phyloP scores from a whole-genome alignment of 2,329 filamentous ascomycete genomes.

The Epichloe brachyelytri region DNA sequence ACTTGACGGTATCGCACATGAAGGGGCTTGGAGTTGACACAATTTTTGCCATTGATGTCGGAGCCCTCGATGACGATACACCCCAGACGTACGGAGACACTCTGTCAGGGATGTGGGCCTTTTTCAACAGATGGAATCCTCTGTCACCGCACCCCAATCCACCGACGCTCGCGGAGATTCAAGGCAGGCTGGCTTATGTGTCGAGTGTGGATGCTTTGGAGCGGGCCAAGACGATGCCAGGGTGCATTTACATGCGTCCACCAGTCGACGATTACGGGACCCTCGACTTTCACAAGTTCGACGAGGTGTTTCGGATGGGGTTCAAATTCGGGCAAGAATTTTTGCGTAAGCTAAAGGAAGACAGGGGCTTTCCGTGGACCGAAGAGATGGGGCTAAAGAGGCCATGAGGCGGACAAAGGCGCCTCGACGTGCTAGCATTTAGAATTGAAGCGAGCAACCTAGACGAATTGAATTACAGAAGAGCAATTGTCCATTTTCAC shows the following conservation, averaged over 20 bases:
- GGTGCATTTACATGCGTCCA: conserved; percentile 92
- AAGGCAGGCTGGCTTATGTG: conserved; percentile 87
- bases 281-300: conserved; percentile 92
- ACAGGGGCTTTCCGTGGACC: conserved; percentile 59
- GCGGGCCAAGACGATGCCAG: conserved; percentile 77
- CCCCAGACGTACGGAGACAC: conserved; percentile 91
- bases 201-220: conserved; percentile 90
- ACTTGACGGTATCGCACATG: conserved; percentile 94
- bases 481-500: too few relatives aligned
- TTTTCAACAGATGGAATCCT: conserved; percentile 93
- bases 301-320: conserved; percentile 87
- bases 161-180: conserved; percentile 89
- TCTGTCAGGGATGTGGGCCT: conserved; percentile 87
- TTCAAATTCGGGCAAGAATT: conserved; percentile 78
- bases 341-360: conserved; percentile 59
- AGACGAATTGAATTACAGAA: not conserved
- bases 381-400: conserved; percentile 65
- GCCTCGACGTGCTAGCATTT: conserved; percentile 66
- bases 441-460: conserved; percentile 6
- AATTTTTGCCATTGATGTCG: conserved; percentile 93
- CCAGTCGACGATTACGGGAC: conserved; percentile 90
- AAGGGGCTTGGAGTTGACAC: conserved; percentile 84
- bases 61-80: conserved; percentile 78
- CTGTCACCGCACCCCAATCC: conserved; percentile 83
- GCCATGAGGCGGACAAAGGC: conserved; percentile 67